A percentile compares a stretch with the other conserved stretches of the same genome.
Evolutionary conservation across 805 yeast species (phyloP).

Genomic region (Candida nanaspora): DNA sequence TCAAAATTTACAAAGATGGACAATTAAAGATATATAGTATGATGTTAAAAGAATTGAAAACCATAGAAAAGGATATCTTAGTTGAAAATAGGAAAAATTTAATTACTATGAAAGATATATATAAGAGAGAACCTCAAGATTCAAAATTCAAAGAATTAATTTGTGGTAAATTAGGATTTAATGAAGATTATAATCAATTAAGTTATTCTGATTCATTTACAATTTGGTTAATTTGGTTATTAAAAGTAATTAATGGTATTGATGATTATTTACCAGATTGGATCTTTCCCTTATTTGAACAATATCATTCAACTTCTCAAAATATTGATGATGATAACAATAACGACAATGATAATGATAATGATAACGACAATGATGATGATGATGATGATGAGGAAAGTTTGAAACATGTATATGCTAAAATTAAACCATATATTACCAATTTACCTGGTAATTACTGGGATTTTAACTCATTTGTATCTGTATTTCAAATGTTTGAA

Average conservation of each 20-base stretch:
- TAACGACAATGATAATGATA: background rate
- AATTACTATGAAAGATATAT: conserved; percentile 18
- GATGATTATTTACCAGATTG: background rate
- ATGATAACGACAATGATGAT: background rate
- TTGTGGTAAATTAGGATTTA: background rate
- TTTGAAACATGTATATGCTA: background rate
- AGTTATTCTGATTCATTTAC: background rate
- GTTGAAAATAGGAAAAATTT: conserved; percentile 19
- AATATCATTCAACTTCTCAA: too few species aligned
- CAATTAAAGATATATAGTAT: conserved; percentile 32
- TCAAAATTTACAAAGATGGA: conserved; percentile 28
- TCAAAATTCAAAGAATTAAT: background rate
- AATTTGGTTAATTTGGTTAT: background rate
- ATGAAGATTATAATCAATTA: background rate
- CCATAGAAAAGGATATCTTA: conserved; percentile 33
- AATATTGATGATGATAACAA: too few species aligned
- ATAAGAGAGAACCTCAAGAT: conserved; percentile 10
- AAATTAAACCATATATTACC: background rate
- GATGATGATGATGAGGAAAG: background rate
- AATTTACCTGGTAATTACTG: conserved; percentile 8
- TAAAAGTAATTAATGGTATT: background rate
- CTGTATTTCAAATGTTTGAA: conserved; percentile 7
- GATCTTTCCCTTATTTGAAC: background rate
- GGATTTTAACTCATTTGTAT: conserved; percentile 11
- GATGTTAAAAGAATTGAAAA: conserved; percentile 34